Conservation (phyloP, 225 moss, liverwort and hornwort genomes). For the Bryum argenteum region DNA sequence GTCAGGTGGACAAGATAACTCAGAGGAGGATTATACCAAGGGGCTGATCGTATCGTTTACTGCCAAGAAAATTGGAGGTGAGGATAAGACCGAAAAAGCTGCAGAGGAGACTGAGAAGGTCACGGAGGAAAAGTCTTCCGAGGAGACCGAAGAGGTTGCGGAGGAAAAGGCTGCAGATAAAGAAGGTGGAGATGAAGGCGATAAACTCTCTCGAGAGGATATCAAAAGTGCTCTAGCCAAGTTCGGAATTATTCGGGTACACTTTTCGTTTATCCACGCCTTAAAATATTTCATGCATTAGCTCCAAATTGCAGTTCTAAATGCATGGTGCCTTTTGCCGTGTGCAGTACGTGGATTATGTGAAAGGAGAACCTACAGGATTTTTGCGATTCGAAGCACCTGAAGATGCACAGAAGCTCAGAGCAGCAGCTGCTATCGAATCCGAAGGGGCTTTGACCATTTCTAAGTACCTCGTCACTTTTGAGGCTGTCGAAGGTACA, state of each 20-base stretch:
- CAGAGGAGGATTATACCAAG: slow-evolving; percentile 69
- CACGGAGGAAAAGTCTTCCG: slow-evolving; percentile 10
- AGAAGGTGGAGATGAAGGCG: slow-evolving; percentile 49
- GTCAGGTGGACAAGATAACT: slow-evolving; percentile 49
- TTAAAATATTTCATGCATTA: slow-evolving; percentile 5
- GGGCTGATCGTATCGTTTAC: slow-evolving; percentile 76
- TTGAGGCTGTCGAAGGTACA: slow-evolving; percentile 86
- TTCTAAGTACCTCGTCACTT: slow-evolving; percentile 58
- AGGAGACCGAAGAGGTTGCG: slow-evolving; percentile 16
- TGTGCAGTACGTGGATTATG: slow-evolving; percentile 85
- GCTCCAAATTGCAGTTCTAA: not conserved
- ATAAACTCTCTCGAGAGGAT: slow-evolving; percentile 76
- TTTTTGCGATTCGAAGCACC: slow-evolving; percentile 76
- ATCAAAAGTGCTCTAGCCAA: slow-evolving; percentile 70
- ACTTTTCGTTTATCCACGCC: slow-evolving; percentile 16
- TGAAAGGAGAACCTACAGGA: slow-evolving; percentile 72
- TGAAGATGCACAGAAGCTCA: slow-evolving; percentile 74
- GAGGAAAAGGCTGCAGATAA: slow-evolving; percentile 23
- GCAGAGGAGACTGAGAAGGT: slow-evolving; percentile 19
- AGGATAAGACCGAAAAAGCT: slow-evolving; percentile 28
- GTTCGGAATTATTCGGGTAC: slow-evolving; percentile 86
- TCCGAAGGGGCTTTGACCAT: slow-evolving; percentile 76
- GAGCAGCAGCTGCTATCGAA: slow-evolving; percentile 79
- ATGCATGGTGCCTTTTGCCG: slow-evolving; percentile 27
- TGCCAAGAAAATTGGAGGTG: slow-evolving; percentile 35